A percentile compares a stretch with the other conserved stretches of the same genome.
These are phyloP conservation scores for Boletus rubropictus DNA, from an alignment of 768 basidiomycete genomes.

Conservation along the genomic window DNA sequence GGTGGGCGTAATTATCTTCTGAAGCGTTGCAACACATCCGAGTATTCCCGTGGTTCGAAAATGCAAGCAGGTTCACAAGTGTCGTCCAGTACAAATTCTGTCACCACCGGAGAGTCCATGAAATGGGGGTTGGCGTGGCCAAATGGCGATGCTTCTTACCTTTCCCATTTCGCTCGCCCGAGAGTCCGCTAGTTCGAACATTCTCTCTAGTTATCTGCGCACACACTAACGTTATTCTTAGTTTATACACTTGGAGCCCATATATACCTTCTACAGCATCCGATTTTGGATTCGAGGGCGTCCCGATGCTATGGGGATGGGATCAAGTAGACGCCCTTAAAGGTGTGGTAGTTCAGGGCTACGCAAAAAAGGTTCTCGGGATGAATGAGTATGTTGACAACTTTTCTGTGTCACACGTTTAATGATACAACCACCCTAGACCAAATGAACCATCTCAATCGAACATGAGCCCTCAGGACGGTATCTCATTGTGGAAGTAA, in stretches of 20 bases:
- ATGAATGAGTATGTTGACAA: constrained; percentile 66
- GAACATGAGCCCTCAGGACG: constrained; percentile 50
- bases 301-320: constrained; percentile 72
- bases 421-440: constrained; percentile 34
- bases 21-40: constrained; percentile 17
- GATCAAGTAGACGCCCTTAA: constrained; percentile 47
- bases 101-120: constrained; percentile 4
- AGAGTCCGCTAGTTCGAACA: constrained; percentile 41
- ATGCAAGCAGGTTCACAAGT: no score
- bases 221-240: constrained; percentile 9
- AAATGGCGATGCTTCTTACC: constrained; percentile 43
- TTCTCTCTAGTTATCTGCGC: not conserved
- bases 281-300: constrained; percentile 45
- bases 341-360: constrained; percentile 41
- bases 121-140: constrained; percentile 72
- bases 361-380: constrained; percentile 54
- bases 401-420: not conserved
- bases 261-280: constrained; percentile 37
- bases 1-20: constrained; percentile 8
- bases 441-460: constrained; percentile 66
- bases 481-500: constrained; percentile 54
- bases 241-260: constrained; percentile 68
- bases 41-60: constrained; percentile 4
- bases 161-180: constrained; percentile 44
- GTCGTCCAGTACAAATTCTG: no score